phyloP scores from a whole-genome alignment of 2,329 filamentous ascomycete genomes.

The Sclerotinia borealis region DNA sequence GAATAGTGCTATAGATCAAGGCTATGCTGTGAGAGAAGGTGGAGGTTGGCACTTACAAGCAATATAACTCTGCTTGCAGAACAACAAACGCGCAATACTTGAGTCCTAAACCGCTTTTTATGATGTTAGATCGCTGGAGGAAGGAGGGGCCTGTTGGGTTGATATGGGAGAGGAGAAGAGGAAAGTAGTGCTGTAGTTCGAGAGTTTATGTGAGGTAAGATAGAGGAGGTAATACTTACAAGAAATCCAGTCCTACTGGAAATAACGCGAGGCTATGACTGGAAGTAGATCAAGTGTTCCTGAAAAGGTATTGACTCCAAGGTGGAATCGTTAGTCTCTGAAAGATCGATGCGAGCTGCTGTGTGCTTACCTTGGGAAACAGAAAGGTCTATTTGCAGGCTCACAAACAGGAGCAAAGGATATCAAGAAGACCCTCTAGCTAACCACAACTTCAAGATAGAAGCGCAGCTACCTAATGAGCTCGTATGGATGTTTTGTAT shows the following conservation, averaged over 20 bases:
- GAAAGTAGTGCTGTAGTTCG: not conserved
- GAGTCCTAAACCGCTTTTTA: not conserved
- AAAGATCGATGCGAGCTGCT: not conserved
- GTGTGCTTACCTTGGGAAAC: not conserved
- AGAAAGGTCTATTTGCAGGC: not conserved
- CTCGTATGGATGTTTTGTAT: not conserved
- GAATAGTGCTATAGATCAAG: not conserved
- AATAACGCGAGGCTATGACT: not conserved
- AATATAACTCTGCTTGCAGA: not conserved
- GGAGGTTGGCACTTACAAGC: not conserved
- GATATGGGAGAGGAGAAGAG: not conserved
- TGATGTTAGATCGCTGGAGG: not conserved
- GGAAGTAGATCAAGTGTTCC: not conserved
- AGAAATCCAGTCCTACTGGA: not conserved
- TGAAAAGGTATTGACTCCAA: not conserved
- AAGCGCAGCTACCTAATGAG: not conserved
- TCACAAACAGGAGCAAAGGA: not conserved
- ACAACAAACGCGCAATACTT: not conserved
- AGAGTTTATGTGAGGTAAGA: not conserved
- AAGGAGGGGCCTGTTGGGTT: not conserved
- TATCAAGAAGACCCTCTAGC: not conserved
- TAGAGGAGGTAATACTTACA: not conserved
- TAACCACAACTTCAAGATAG: not conserved
- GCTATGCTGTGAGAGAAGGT: not conserved
- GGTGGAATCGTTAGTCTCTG: not conserved